phyloP scores from a whole-genome alignment of 177 flowering plant genomes.

The Tripterygium wilfordii region DNA sequence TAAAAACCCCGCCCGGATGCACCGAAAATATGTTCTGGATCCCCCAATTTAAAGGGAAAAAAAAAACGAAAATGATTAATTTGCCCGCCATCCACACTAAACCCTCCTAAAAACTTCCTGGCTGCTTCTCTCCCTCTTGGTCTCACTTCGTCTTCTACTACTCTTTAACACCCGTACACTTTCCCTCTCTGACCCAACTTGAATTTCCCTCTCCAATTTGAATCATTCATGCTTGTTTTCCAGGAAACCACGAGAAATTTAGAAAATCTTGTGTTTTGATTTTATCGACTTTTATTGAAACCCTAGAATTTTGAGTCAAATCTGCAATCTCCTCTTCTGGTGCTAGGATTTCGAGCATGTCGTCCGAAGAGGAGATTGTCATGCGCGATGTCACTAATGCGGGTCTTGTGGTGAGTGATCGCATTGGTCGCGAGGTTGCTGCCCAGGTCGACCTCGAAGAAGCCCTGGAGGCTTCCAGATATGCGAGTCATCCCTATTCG shows the following conservation, averaged over 20 bases:
- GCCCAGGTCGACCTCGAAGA: conserved; percentile 85
- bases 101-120: conserved; percentile 1
- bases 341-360: conserved; percentile 30
- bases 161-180: no score
- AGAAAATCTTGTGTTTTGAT: no score
- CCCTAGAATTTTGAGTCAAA: conserved; percentile 14
- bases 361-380: conserved; percentile 69
- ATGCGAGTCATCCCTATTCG: conserved; percentile 85
- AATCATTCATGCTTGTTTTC: neutral
- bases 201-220: conserved; percentile 5
- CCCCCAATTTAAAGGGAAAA: no score
- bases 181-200: neutral
- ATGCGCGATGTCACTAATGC: conserved; percentile 81
- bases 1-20: no score
- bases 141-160: no score
- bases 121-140: neutral
- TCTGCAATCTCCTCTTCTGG: neutral
- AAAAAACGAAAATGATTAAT: conserved; percentile 1
- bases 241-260: neutral
- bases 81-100: conserved; percentile 11
- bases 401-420: conserved; percentile 76
- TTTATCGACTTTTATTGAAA: neutral
- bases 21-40: no score
- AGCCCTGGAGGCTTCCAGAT: conserved; percentile 93
- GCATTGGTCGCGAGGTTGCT: conserved; percentile 67